Evolutionary conservation across 2,329 filamentous ascomycete species (phyloP).

Genomic region (Thyridium curvatum): DNA sequence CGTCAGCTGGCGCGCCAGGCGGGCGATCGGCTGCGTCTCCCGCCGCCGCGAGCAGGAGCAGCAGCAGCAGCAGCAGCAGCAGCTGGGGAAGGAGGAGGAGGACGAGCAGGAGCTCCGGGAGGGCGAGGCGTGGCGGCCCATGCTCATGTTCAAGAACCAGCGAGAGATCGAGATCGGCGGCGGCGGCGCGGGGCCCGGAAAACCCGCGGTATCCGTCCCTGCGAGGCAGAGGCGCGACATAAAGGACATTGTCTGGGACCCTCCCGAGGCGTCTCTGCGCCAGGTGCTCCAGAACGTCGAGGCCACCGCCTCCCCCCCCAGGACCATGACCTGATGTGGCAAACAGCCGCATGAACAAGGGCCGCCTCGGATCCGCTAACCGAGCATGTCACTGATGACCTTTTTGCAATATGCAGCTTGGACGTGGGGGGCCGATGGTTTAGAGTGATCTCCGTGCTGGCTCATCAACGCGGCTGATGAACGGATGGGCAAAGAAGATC

Average conservation of each 20-base stretch:
- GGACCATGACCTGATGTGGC: too few species aligned
- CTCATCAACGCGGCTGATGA: too few species aligned
- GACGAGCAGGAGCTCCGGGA: slow-evolving; percentile 4
- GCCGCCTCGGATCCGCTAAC: too few species aligned
- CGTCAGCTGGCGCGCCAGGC: slow-evolving; percentile 26
- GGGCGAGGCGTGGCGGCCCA: slow-evolving; percentile 13
- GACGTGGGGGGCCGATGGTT: too few species aligned
- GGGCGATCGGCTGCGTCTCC: slow-evolving; percentile 20
- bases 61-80: too few species aligned
- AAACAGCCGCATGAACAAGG: too few species aligned
- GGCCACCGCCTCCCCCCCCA: too few species aligned
- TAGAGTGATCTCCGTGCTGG: too few species aligned
- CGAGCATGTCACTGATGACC: too few species aligned
- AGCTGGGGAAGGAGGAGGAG: too few species aligned
- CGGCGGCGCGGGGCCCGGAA: slow-evolving; percentile 13
- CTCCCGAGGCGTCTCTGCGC: slow-evolving; percentile 17
- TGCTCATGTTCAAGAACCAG: slow-evolving; percentile 20
- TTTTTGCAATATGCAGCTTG: too few species aligned
- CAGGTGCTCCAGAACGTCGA: slow-evolving; percentile 15
- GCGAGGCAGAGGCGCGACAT: slow-evolving; percentile 20
- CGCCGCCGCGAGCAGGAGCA: neutral
- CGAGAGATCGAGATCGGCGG: slow-evolving; percentile 5
- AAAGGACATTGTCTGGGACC: slow-evolving; percentile 31
- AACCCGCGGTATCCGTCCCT: slow-evolving; percentile 6
- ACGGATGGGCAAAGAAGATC: too few species aligned